Percentiles rank a stretch among this genome's conserved stretches.
phyloP scores from a whole-genome alignment of 139 green algal genomes.

The Ulvella scutata region DNA sequence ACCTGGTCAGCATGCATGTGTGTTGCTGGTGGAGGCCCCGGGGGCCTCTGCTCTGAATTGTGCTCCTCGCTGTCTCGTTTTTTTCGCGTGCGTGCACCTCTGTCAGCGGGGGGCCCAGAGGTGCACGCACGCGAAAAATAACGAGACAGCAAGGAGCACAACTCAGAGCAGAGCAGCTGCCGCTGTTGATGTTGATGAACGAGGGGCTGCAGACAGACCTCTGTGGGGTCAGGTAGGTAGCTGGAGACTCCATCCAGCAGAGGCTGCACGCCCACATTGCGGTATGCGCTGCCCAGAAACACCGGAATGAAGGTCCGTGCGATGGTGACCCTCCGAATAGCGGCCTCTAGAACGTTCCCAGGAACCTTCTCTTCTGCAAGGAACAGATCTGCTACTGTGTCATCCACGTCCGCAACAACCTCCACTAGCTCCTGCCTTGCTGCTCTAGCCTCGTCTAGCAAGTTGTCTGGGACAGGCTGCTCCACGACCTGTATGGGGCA shows the following conservation, averaged over 20 bases:
- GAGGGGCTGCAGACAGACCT: no score
- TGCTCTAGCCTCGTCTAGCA: conserved; percentile 38
- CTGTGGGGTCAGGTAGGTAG: conserved; percentile 80
- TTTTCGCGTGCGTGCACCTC: no score
- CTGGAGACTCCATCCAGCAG: conserved; percentile 75
- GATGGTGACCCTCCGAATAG: conserved; percentile 61
- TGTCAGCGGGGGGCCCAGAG: no score
- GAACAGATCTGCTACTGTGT: conserved; percentile 84
- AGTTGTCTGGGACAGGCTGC: conserved; percentile 48
- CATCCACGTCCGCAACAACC: conserved; percentile 53
- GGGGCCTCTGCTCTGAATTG: neutral
- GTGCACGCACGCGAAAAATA: no score
- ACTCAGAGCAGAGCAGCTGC: no score
- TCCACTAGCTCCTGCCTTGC: conserved; percentile 56
- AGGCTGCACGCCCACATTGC: conserved; percentile 70
- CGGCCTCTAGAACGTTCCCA: conserved; percentile 44
- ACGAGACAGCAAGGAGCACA: no score
- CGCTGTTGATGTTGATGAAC: no score
- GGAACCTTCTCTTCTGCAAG: conserved; percentile 63
- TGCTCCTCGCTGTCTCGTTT: no score
- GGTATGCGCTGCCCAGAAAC: conserved; percentile 92
- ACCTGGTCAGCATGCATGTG: no score
- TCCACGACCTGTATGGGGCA: conserved; percentile 22
- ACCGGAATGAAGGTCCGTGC: conserved; percentile 54
- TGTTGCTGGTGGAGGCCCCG: neutral